Conservation (phyloP, 192 early-diverging fungal genomes). For the Entomortierella parvispora region DNA sequence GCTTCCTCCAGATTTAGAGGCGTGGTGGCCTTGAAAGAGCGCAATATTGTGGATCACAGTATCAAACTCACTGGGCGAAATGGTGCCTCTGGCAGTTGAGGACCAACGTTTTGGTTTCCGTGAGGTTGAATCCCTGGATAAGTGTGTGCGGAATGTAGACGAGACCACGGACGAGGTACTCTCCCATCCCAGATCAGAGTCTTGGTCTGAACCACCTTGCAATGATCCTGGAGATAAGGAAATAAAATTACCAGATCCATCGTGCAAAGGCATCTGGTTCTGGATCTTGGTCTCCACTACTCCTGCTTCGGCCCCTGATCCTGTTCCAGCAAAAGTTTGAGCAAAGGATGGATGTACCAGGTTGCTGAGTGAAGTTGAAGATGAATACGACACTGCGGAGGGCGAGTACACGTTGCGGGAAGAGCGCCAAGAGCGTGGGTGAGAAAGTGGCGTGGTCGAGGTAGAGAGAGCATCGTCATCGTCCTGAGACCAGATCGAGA, state of each 20-base stretch:
- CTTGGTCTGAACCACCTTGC: constrained; percentile 5
- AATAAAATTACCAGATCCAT: constrained; percentile 37
- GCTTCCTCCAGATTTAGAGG: too few relatives aligned
- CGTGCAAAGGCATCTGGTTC: constrained; percentile 36
- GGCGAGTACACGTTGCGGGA: too few relatives aligned
- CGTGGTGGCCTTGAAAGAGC: constrained; percentile 3
- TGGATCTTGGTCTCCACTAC: neutral
- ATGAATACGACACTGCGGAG: neutral
- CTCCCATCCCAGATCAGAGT: constrained; percentile 26
- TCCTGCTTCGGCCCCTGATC: neutral
- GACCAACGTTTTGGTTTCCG: neutral
- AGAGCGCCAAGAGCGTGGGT: too few relatives aligned
- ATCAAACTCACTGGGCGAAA: constrained; percentile 14
- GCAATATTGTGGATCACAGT: constrained; percentile 18
- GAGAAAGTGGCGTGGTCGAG: neutral
- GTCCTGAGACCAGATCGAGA: constrained; percentile 32
- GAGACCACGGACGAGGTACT: constrained; percentile 11
- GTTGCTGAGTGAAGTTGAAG: neutral
- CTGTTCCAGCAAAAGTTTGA: neutral
- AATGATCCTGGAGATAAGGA: neutral
- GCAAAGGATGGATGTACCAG: constrained; percentile 5
- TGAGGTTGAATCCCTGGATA: too few relatives aligned
- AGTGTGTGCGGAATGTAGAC: neutral
- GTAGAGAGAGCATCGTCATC: neutral
- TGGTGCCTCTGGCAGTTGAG: neutral